phyloP scores from a whole-genome alignment of 2,329 filamentous ascomycete species.

The Clonostachys chloroleuca region DNA sequence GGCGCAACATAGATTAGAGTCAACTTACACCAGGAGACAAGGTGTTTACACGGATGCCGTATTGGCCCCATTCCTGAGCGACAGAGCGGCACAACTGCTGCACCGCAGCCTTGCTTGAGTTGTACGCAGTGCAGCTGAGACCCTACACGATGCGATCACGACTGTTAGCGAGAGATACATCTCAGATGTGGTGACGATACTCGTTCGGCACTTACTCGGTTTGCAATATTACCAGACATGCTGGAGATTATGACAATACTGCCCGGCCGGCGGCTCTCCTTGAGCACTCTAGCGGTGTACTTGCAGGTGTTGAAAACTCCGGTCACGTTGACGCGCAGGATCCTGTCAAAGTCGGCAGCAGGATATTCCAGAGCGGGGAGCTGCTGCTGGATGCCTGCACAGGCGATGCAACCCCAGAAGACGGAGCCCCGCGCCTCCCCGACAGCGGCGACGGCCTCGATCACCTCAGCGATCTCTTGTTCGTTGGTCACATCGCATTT shows the following conservation, averaged over 20 bases:
- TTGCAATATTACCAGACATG: slow-evolving; percentile 44
- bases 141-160: slow-evolving; percentile 33
- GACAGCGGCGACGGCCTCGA: slow-evolving; percentile 27
- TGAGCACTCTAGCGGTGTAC: slow-evolving; percentile 57
- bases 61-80: slow-evolving; percentile 56
- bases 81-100: slow-evolving; percentile 55
- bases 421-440: slow-evolving; percentile 20
- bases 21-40: slow-evolving; percentile 51
- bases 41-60: slow-evolving; percentile 62
- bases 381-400: slow-evolving; percentile 44
- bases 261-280: slow-evolving; percentile 30
- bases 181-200: background rate
- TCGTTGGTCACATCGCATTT: slow-evolving; percentile 44
- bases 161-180: background rate
- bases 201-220: slow-evolving; percentile 31
- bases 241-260: slow-evolving; percentile 46
- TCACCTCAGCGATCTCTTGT: slow-evolving; percentile 20
- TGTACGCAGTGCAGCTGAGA: slow-evolving; percentile 59
- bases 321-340: slow-evolving; percentile 65
- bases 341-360: slow-evolving; percentile 59
- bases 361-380: slow-evolving; percentile 39
- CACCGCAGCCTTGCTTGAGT: slow-evolving; percentile 57
- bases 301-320: slow-evolving; percentile 69
- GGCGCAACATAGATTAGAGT: background rate
- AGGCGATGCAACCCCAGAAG: slow-evolving; percentile 34